Base-by-base conservation (phyloP, 2,329 filamentous ascomycete species). In the Sporothrix inflata region DNA sequence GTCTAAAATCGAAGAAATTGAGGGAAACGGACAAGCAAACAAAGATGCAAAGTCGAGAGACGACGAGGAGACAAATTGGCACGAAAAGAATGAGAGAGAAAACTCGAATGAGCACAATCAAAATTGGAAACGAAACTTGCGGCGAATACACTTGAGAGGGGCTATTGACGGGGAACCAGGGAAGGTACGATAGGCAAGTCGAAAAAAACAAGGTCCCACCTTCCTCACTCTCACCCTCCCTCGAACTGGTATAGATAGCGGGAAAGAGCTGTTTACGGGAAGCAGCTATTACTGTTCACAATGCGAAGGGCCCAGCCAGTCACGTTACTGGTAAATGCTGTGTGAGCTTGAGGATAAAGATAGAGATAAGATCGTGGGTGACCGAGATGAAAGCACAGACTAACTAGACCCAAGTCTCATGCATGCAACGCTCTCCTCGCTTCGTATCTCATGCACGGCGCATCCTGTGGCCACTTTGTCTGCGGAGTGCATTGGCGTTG, bases 141-240 rank as follows among this genome's bases (percentile, higher is more conserved):
- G 27, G 65, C 19, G 45, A 47, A 27, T n/a, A 49, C 27, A 19
- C 27, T 21, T 49, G 9, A 66, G 27, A 34, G 65, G n/a, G n/a
- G 49, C 34, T 55, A 55, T 57, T 16, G 34, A 57, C 21, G 34
- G 27, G 3, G 16, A 27, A 34, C 16, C 65, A 67, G 65, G 63
- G 45, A 51, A 71, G 69, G 30, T 34, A 34, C 40, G 38, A 67
- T 66, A 69, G 21, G 27, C 24, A 72, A 57, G 53, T 61, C 53
- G 34, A 53, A 57, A 60, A 70, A 53, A 47, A 67, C 24, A 38
- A 30, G 21, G 65, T 67, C 65, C 45, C 63, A n/a, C 42, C 63
- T 34, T 51, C 11, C 63, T 30, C 27, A 6, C 27, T 38, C n/a
- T 38, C 16, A 49, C 21, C 6, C 61, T 16, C 8, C n/a, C 34